A percentile compares a stretch with the other conserved stretches of the same genome.
These are phyloP conservation scores for Clavaria fumosa DNA, from an alignment of 768 basidiomycete species.

Conservation along the genomic window DNA sequence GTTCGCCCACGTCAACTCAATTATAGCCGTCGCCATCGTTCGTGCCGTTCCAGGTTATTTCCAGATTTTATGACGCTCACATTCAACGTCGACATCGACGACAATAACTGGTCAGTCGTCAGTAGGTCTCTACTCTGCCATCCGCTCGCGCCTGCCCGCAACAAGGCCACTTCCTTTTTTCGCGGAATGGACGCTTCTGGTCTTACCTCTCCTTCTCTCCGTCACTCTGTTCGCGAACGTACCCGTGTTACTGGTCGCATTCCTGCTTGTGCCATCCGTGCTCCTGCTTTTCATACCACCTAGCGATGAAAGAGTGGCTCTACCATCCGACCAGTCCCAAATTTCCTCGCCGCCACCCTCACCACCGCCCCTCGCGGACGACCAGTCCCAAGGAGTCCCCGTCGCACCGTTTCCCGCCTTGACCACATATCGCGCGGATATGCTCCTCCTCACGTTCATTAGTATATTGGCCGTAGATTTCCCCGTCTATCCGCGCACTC, in stretches of 20 bases:
- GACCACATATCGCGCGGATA: constrained; percentile 81
- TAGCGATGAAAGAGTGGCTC: constrained; percentile 28
- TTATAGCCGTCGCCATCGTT: constrained; percentile 45
- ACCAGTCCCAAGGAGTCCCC: constrained; percentile 4
- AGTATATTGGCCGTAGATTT: constrained; percentile 96
- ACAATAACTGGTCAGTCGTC: constrained; percentile 34
- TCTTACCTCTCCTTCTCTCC: constrained; percentile 65
- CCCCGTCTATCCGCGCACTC: constrained; percentile 68
- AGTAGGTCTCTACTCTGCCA: constrained; percentile 50
- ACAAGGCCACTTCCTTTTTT: constrained; percentile 24
- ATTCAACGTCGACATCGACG: constrained; percentile 3
- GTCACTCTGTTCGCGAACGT: constrained; percentile 60
- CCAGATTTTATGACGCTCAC: too few species aligned
- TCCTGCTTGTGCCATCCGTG: constrained; percentile 31
- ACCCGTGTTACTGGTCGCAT: constrained; percentile 35
- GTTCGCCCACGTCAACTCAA: constrained; percentile 44
- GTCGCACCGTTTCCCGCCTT: constrained; percentile 48
- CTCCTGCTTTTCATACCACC: constrained; percentile 29
- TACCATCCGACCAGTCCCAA: constrained; percentile 30
- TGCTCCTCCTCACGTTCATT: constrained; percentile 86
- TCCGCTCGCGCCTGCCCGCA: constrained; percentile 32
- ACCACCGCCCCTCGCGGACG: constrained; percentile 6
- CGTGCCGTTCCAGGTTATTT: neutral
- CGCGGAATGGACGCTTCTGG: constrained; percentile 48
- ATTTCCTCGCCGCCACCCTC: constrained; percentile 11